Evolutionary conservation across 1,139 yeast species (phyloP).

Genomic region (Suhomyces atakaporum): DNA sequence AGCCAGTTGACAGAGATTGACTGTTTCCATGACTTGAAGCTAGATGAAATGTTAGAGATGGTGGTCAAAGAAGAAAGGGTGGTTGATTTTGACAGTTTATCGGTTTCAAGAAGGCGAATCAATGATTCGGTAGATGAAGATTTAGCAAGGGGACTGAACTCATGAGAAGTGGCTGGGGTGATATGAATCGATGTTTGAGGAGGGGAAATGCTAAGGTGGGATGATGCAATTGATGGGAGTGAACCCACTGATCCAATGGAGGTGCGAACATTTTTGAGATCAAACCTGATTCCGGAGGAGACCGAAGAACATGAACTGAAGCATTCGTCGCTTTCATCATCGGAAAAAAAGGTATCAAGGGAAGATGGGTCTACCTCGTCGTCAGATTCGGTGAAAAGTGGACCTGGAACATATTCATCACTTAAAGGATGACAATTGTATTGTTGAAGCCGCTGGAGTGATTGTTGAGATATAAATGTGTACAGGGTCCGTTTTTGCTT

Average conservation of each 20-base stretch:
- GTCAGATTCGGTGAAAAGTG: constrained; percentile 9
- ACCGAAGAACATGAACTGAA: constrained; percentile 9
- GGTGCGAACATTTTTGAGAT: neutral
- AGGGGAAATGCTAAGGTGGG: constrained; percentile 9
- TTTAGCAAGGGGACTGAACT: constrained; percentile 4
- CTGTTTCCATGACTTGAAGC: constrained; percentile 12
- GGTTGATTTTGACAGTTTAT: constrained; percentile 4
- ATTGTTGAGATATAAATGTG: constrained; percentile 9
- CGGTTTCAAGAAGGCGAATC: constrained; percentile 2
- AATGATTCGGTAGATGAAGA: constrained; percentile 10
- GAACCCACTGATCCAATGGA: neutral
- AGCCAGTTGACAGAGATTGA: constrained; percentile 9
- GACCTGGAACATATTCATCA: constrained; percentile 13
- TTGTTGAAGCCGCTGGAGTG: constrained; percentile 12
- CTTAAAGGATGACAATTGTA: constrained; percentile 12
- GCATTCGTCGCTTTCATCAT: constrained; percentile 12
- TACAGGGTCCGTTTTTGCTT: constrained; percentile 10
- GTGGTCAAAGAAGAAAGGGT: too few relatives aligned
- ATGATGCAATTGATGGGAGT: constrained; percentile 2
- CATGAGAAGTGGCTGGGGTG: constrained; percentile 7
- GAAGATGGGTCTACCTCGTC: constrained; percentile 4
- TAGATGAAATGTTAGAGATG: constrained; percentile 12
- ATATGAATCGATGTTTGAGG: constrained; percentile 6
- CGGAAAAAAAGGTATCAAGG: constrained; percentile 9
- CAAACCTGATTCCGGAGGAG: constrained; percentile 3